Evolutionary conservation across 73 alveolate species (phyloP).

Genomic region (Chromera velia): DNA sequence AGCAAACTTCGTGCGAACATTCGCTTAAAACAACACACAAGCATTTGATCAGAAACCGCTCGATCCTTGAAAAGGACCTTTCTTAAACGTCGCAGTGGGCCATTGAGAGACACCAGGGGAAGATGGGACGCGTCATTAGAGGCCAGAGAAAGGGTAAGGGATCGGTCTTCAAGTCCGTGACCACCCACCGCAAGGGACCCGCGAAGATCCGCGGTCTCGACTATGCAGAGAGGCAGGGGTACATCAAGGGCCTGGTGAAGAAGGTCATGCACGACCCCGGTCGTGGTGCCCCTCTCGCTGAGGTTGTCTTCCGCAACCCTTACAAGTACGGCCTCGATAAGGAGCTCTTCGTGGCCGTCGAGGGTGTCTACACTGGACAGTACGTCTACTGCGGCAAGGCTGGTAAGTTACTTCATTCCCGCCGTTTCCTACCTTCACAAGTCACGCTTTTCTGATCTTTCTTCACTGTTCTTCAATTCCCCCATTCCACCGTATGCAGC

Average conservation of each 20-base stretch:
- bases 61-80: too few relatives aligned
- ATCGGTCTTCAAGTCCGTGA: constrained; percentile 56
- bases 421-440: not conserved
- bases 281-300: constrained; percentile 88
- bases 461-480: not conserved
- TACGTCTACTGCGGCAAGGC: constrained; percentile 81
- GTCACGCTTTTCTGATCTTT: not conserved
- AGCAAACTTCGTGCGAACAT: not conserved
- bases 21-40: too few relatives aligned
- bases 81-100: too few relatives aligned
- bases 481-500: constrained; percentile 31
- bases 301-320: constrained; percentile 88
- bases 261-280: constrained; percentile 90
- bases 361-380: constrained; percentile 88
- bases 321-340: constrained; percentile 78
- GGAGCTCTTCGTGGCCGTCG: constrained; percentile 84
- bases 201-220: constrained; percentile 74
- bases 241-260: constrained; percentile 31
- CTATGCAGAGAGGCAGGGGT: constrained; percentile 70
- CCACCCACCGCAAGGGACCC: constrained; percentile 69
- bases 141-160: constrained; percentile 70
- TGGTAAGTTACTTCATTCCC: constrained; percentile 37
- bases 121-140: not conserved
- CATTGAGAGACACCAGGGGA: too few relatives aligned
- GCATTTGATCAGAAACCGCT: too few relatives aligned